Conservation (phyloP, 2,329 filamentous ascomycete species). For the Claviceps citrina region DNA sequence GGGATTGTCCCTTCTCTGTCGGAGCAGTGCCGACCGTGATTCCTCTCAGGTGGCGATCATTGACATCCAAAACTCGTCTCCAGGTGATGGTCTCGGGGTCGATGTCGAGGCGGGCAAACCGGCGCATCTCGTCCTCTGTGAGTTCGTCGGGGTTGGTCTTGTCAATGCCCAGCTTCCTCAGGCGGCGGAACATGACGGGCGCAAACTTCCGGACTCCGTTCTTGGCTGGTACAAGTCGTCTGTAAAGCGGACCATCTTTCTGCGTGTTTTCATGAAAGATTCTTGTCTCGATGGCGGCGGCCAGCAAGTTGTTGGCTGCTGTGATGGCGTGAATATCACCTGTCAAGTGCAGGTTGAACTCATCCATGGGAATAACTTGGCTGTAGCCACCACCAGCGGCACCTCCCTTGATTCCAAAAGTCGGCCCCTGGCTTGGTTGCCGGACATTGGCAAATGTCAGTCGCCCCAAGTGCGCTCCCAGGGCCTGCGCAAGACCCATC, state of each 20-base stretch:
- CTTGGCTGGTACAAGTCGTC: slow-evolving; percentile 74
- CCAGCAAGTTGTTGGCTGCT: slow-evolving; percentile 90
- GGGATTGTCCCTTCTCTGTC: slow-evolving; percentile 77
- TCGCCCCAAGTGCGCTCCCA: slow-evolving; percentile 75
- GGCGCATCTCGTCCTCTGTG: slow-evolving; percentile 72
- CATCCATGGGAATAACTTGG: slow-evolving; percentile 98
- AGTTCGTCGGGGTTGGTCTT: slow-evolving; percentile 89
- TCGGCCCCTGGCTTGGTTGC: slow-evolving; percentile 92
- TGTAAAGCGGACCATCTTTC: slow-evolving; percentile 77
- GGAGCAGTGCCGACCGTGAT: slow-evolving; percentile 77
- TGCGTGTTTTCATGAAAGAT: slow-evolving; percentile 98
- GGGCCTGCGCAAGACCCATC: slow-evolving; percentile 82
- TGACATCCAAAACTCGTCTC: slow-evolving; percentile 90
- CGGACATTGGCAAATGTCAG: slow-evolving; percentile 92
- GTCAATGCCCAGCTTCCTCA: slow-evolving; percentile 90
- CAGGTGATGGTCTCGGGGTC: slow-evolving; percentile 95
- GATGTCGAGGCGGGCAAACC: slow-evolving; percentile 89
- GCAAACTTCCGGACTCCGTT: slow-evolving; percentile 78
- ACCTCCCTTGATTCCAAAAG: slow-evolving; percentile 97
- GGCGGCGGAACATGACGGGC: slow-evolving; percentile 78
- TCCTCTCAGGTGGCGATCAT: slow-evolving; percentile 82
- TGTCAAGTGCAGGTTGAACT: slow-evolving; percentile 95
- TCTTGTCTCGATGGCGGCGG: slow-evolving; percentile 89
- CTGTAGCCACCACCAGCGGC: slow-evolving; percentile 95
- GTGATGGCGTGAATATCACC: slow-evolving; percentile 97